Evolutionary conservation across 768 basidiomycete genomes (phyloP), one percentile per base, ranked within the genome.

Genomic region (Russula dissimulans): DNA sequence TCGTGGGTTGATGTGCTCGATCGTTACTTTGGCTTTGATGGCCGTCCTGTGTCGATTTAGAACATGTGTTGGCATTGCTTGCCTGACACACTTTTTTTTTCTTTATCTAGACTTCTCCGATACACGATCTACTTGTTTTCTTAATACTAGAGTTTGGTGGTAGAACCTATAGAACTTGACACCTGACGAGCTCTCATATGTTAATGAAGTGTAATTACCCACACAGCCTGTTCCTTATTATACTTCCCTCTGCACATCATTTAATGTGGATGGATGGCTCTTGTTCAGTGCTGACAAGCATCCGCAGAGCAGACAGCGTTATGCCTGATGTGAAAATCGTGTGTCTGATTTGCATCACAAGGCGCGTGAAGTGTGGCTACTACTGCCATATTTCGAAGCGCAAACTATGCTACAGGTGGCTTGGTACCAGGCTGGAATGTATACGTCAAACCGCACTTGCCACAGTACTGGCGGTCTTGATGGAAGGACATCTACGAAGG

Each of bases 381-480:
- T 46, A 62, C 14, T 2, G 22, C 22, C 1, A 26, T 26, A 26
- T 26, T 26, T 45, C 34, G 31, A 63, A 12, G 43, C 15, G 34
- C 15, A 5, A 39, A 63, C 78, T 80, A 89, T 61, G 82, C 82
- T 59, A 78, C 80, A 57, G 88, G 86, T 53, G 88, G 88, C 75
- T 89, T 89, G 73, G 81, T 82, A 64, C 87, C 89, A 51, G 89
- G 85, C 62, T 81, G 79, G 79, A 91, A 91, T 59, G 86, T 84
- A 79, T 91, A 91, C 53, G 89, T 91, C 75, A 92, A 73, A 50
- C 89, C 89, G 65, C 91, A 94, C 78, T 91, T 91, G 77, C 95
- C 95, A 75, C 95, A 98, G 77, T 95, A 95, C 77, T 97, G 95
- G 67, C 95, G 87, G 76, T 97, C 92, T 67, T 89, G 82, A 83